Evolutionary conservation across 805 yeast species (phyloP).

Genomic region (Monosporozyma aerobia): DNA sequence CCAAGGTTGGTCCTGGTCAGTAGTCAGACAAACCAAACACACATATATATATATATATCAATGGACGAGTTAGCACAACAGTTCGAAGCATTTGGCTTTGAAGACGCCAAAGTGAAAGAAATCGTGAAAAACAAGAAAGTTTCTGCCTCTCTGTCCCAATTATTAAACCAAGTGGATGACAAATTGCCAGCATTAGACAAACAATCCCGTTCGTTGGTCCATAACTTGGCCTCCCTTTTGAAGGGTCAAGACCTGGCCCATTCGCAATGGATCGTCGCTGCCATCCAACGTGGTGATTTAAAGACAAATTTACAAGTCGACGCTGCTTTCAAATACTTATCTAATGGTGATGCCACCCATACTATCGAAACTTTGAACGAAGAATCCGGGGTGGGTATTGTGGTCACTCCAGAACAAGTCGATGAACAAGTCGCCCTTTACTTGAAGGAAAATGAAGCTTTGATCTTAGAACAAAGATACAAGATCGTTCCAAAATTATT

Average conservation of each 20-base stretch:
- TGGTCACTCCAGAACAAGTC: slow-evolving; percentile 57
- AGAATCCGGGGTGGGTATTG: slow-evolving; percentile 78
- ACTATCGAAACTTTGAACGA: slow-evolving; percentile 47
- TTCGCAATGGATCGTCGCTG: slow-evolving; percentile 46
- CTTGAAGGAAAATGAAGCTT: slow-evolving; percentile 48
- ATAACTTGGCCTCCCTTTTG: slow-evolving; percentile 63
- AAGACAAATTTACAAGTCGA: slow-evolving; percentile 64
- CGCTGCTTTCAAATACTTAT: slow-evolving; percentile 68
- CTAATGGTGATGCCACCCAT: slow-evolving; percentile 37
- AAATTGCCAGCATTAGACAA: slow-evolving; percentile 36
- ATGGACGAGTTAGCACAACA: slow-evolving; percentile 31
- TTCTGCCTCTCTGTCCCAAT: slow-evolving; percentile 53
- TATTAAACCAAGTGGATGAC: slow-evolving; percentile 38
- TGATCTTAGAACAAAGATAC: slow-evolving; percentile 66
- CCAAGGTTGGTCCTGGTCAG: not conserved
- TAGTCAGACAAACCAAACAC: not conserved
- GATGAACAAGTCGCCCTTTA: slow-evolving; percentile 47
- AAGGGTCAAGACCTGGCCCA: slow-evolving; percentile 43
- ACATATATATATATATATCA: slow-evolving; percentile 12
- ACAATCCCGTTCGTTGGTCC: slow-evolving; percentile 54
- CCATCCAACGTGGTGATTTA: slow-evolving; percentile 55
- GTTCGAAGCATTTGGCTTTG: slow-evolving; percentile 48
- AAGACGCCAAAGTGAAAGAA: slow-evolving; percentile 68
- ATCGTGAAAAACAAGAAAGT: slow-evolving; percentile 81
- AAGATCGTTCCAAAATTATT: slow-evolving; percentile 66